A percentile compares a stretch with the other conserved stretches of the same genome.
Conservation (phyloP, 441 rosid species). For the Jatropha multifida region DNA sequence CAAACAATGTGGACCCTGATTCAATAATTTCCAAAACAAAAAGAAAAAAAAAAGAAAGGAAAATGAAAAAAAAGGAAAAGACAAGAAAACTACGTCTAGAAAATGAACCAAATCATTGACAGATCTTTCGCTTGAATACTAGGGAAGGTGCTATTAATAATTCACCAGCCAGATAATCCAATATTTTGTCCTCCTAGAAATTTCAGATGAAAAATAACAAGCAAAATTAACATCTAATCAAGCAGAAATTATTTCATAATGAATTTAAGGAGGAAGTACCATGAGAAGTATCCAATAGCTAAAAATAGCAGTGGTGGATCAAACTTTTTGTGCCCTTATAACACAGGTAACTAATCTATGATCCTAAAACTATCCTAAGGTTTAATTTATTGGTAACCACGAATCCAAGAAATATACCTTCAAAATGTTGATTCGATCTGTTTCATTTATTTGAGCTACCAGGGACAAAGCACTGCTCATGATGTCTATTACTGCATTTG, state of each 20-base stretch:
- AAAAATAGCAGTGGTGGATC: neutral
- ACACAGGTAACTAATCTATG: neutral
- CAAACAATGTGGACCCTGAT: neutral
- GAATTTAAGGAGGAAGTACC: neutral
- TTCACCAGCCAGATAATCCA: neutral
- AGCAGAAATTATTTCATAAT: neutral
- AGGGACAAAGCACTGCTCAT: slow-evolving; percentile 94
- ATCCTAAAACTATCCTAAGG: neutral
- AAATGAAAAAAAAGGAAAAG: neutral
- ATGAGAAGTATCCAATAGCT: neutral
- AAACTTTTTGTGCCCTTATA: slow-evolving; percentile 8
- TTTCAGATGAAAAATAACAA: neutral
- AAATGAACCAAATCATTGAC: neutral
- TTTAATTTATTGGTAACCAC: neutral
- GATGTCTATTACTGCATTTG: slow-evolving; percentile 90
- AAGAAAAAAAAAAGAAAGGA: too few species aligned
- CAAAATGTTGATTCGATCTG: slow-evolving; percentile 86
- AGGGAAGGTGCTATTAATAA: neutral
- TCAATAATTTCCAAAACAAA: neutral
- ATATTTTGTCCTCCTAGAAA: neutral
- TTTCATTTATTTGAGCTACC: slow-evolving; percentile 89
- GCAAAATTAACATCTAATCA: neutral
- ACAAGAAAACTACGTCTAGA: neutral
- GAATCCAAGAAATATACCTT: slow-evolving; percentile 56
- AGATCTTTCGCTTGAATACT: neutral